Conservation (phyloP, 192 early-diverging fungal species). For the Coemansia sp. region DNA sequence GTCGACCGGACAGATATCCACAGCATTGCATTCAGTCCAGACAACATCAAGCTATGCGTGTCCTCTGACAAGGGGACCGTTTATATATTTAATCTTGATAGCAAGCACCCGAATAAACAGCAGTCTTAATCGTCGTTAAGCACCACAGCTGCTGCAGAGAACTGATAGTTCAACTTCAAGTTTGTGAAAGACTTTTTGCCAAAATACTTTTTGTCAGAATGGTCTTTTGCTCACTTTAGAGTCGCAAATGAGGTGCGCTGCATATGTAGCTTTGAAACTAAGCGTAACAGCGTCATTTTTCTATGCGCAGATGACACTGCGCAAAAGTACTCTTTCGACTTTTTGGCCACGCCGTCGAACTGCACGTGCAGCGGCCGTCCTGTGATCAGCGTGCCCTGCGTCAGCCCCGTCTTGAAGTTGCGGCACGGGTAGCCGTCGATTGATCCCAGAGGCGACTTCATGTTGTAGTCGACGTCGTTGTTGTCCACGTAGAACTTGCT, state of each 20-base stretch:
- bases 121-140: constrained; percentile 14
- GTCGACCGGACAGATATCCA: constrained; percentile 87
- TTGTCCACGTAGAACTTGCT: constrained; percentile 49
- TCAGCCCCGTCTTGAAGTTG: no score
- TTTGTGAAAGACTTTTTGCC: constrained; percentile 85
- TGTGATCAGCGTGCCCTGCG: constrained; percentile 46
- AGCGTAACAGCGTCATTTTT: constrained; percentile 75
- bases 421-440: constrained; percentile 50
- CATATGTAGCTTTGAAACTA: constrained; percentile 60
- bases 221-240: no score
- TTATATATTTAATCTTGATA: constrained; percentile 28
- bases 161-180: constrained; percentile 57
- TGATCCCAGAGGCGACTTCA: constrained; percentile 46
- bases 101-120: constrained; percentile 14
- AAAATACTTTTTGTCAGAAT: constrained; percentile 34
- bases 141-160: constrained; percentile 22
- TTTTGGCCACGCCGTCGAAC: constrained; percentile 54
- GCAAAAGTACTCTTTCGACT: constrained; percentile 83
- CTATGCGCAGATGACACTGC: constrained; percentile 84
- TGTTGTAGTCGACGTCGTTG: constrained; percentile 50
- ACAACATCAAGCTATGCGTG: no score
- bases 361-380: constrained; percentile 52
- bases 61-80: no score
- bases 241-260: no score
- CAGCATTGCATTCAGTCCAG: constrained; percentile 54